Percentiles rank a stretch among this genome's conserved stretches.
Evolutionary conservation across 768 basidiomycete genomes (phyloP).

Genomic region (Rhodosporidiobolus sp.): DNA sequence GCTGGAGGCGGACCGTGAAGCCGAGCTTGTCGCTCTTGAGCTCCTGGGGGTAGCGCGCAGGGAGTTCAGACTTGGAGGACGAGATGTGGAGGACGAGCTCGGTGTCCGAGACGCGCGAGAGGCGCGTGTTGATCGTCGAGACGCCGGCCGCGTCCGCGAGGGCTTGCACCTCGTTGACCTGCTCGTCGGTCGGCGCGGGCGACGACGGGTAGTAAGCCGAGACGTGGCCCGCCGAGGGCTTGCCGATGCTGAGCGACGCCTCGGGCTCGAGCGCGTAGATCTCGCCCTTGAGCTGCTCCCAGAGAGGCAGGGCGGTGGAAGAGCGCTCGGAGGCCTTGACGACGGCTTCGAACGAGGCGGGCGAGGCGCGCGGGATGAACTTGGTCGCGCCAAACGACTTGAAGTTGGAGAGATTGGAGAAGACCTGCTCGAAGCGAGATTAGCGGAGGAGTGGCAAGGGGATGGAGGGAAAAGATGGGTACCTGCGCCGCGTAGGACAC

Average conservation of each 20-base stretch:
- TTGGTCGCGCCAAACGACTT: conserved; percentile 78
- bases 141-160: conserved; percentile 72
- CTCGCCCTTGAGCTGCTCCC: conserved; percentile 70
- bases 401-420: conserved; percentile 59
- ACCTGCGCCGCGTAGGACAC: conserved; percentile 74
- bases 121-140: conserved; percentile 75
- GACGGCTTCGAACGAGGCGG: conserved; percentile 63
- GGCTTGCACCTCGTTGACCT: conserved; percentile 70
- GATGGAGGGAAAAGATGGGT: conserved; percentile 11
- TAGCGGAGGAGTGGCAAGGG: neutral
- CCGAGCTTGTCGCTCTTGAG: conserved; percentile 46
- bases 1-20: conserved; percentile 63
- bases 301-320: conserved; percentile 59
- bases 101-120: conserved; percentile 63
- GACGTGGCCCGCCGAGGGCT: conserved; percentile 65
- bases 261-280: conserved; percentile 70
- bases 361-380: conserved; percentile 68
- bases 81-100: conserved; percentile 73
- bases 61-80: conserved; percentile 55
- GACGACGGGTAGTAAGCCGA: conserved; percentile 83
- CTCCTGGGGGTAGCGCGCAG: conserved; percentile 33
- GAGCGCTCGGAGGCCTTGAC: conserved; percentile 63
- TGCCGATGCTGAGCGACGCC: conserved; percentile 69
- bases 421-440: conserved; percentile 48
- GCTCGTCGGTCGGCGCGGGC: conserved; percentile 63